A percentile compares a stretch with the other conserved stretches of the same genome.
Conservation (phyloP, 257 asterid genomes). For the Parsonsia alboflavescens region DNA sequence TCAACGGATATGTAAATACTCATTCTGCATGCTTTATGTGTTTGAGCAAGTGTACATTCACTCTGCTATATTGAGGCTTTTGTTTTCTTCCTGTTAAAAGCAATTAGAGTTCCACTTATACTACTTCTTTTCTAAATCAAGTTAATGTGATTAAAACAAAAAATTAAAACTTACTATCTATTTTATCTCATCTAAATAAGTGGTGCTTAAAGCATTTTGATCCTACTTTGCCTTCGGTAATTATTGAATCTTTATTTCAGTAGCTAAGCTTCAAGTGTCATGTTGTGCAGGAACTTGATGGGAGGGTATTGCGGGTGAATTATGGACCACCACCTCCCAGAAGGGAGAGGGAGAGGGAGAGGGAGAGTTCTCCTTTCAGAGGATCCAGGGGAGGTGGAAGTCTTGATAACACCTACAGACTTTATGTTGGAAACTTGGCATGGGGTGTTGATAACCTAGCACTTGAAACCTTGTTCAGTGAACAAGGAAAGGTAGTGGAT, state of each 20-base stretch:
- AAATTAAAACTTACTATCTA: too few relatives aligned
- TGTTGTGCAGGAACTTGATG: constrained; percentile 65
- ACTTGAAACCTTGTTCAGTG: constrained; percentile 63
- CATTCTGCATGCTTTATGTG: constrained; percentile 3
- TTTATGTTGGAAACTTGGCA: constrained; percentile 76
- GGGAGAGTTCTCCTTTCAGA: constrained; percentile 35
- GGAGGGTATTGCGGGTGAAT: constrained; percentile 74
- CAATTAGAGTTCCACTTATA: neutral
- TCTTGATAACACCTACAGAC: constrained; percentile 41
- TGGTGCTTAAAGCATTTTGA: neutral
- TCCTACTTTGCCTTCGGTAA: neutral
- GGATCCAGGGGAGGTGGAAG: constrained; percentile 53
- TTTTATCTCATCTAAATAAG: too few relatives aligned
- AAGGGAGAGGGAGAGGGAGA: constrained; percentile 47
- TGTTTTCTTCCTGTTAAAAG: neutral
- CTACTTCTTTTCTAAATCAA: too few relatives aligned
- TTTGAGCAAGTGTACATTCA: neutral
- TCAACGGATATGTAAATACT: constrained; percentile 74
- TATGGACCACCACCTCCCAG: constrained; percentile 78
- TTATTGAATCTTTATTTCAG: neutral
- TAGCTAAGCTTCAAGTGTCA: neutral
- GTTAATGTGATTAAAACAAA: neutral
- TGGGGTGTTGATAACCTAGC: constrained; percentile 83
- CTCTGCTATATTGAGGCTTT: neutral
- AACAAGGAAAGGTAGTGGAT: constrained; percentile 77